Conservation (phyloP, 345 rosid genomes). For the Lepidium didymum region DNA sequence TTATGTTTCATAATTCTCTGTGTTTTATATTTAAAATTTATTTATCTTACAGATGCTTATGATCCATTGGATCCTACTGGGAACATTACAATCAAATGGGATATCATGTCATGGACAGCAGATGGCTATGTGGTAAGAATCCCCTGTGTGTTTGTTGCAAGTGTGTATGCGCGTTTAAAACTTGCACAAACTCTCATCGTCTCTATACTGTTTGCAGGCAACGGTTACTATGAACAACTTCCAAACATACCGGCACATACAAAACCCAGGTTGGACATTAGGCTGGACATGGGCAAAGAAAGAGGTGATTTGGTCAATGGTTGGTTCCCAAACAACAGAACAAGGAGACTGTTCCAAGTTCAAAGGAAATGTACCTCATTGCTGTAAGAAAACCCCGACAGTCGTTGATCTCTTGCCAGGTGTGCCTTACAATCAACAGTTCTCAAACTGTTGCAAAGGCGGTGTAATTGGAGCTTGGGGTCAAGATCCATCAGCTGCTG, state of each 20-base stretch:
- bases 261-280: conserved; percentile 73
- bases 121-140: conserved; percentile 81
- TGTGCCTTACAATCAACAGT: conserved; percentile 76
- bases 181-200: background rate
- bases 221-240: conserved; percentile 64
- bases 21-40: background rate
- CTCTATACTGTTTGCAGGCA: conserved; percentile 44
- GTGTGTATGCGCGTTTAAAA: background rate
- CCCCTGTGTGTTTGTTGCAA: background rate
- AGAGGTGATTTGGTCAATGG: conserved; percentile 78
- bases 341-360: conserved; percentile 98
- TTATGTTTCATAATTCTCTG: background rate
- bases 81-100: conserved; percentile 85
- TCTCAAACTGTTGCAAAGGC: conserved; percentile 83
- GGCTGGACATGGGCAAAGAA: conserved; percentile 95
- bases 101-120: conserved; percentile 72
- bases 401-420: conserved; percentile 76
- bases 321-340: conserved; percentile 75
- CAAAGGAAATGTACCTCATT: conserved; percentile 75
- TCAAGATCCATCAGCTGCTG: conserved; percentile 63
- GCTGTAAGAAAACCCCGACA: conserved; percentile 67
- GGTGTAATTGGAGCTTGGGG: conserved; percentile 77
- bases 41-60: conserved; percentile 55
- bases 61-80: conserved; percentile 93
- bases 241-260: conserved; percentile 71